phyloP scores from a whole-genome alignment of 2,329 filamentous ascomycete species.

The Colletotrichum noveboracense region DNA sequence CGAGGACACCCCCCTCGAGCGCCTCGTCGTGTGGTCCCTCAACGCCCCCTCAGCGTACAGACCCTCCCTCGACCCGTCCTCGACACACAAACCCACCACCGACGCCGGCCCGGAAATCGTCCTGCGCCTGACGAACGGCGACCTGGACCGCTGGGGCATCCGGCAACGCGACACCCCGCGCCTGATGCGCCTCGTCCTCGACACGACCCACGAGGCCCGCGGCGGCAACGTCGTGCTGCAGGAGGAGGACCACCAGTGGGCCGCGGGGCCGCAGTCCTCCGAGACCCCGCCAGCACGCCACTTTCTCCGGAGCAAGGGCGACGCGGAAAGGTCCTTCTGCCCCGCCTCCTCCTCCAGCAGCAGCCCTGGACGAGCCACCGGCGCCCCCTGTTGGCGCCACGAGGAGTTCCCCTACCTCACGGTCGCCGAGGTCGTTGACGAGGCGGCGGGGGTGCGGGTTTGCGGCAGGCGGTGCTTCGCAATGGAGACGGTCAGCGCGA shows the following conservation, averaged over 20 bases:
- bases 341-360: background rate
- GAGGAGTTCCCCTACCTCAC: slow-evolving; percentile 58
- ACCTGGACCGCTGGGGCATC: slow-evolving; percentile 58
- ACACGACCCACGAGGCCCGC: slow-evolving; percentile 41
- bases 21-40: slow-evolving; percentile 65
- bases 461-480: slow-evolving; percentile 52
- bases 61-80: slow-evolving; percentile 52
- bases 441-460: slow-evolving; percentile 47
- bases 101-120: slow-evolving; percentile 38
- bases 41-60: slow-evolving; percentile 51
- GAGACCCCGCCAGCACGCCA: slow-evolving; percentile 46
- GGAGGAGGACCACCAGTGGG: slow-evolving; percentile 60
- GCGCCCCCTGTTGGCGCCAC: slow-evolving; percentile 59
- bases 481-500: slow-evolving; percentile 50
- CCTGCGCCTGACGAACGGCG: slow-evolving; percentile 52
- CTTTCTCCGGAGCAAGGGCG: slow-evolving; percentile 49
- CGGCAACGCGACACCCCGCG: slow-evolving; percentile 56
- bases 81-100: background rate
- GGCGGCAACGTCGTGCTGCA: slow-evolving; percentile 55
- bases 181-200: slow-evolving; percentile 56
- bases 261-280: slow-evolving; percentile 49
- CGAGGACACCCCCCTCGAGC: slow-evolving; percentile 62
- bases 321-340: slow-evolving; percentile 47
- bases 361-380: background rate
- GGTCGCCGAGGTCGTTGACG: slow-evolving; percentile 49